Conservation (phyloP, 2,329 filamentous ascomycete genomes). For the Zasmidium cellare region DNA sequence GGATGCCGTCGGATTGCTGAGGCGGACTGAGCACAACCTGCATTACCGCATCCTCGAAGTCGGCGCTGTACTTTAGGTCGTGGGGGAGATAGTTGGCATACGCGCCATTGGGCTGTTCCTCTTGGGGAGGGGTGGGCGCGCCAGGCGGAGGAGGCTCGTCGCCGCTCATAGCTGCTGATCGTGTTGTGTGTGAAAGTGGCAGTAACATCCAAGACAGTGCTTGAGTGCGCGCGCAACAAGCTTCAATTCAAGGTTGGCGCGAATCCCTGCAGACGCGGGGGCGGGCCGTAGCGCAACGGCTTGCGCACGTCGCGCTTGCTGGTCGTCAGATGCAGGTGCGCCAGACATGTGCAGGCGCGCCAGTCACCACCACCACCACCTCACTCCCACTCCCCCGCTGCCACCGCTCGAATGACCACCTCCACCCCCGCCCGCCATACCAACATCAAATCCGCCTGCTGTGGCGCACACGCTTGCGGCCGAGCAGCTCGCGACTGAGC, state of each 20-base stretch:
- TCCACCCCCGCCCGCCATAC: not conserved
- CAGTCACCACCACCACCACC: not conserved
- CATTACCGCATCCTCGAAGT: constrained; percentile 48
- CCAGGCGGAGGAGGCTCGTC: not conserved
- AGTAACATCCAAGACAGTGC: not conserved
- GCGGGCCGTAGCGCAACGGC: no score
- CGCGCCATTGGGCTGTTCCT: constrained; percentile 17
- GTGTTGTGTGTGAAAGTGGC: not conserved
- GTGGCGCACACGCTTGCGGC: not conserved
- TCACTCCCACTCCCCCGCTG: not conserved
- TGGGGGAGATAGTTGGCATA: constrained; percentile 45
- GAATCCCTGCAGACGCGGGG: no score
- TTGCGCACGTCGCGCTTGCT: no score
- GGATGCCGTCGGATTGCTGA: constrained; percentile 26
- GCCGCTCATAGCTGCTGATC: constrained; percentile 3
- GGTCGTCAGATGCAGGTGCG: no score
- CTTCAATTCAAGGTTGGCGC: no score
- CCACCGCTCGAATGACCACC: not conserved
- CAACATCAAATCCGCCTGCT: not conserved
- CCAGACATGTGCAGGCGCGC: no score
- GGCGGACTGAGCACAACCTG: constrained; percentile 37
- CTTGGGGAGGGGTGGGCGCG: constrained; percentile 24
- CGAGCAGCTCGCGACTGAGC: not conserved
- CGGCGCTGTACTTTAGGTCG: constrained; percentile 44
- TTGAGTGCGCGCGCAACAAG: no score